These are phyloP conservation scores for Trypanosoma theileri DNA, from an alignment of 208 protist species.

Conservation along the genomic window DNA sequence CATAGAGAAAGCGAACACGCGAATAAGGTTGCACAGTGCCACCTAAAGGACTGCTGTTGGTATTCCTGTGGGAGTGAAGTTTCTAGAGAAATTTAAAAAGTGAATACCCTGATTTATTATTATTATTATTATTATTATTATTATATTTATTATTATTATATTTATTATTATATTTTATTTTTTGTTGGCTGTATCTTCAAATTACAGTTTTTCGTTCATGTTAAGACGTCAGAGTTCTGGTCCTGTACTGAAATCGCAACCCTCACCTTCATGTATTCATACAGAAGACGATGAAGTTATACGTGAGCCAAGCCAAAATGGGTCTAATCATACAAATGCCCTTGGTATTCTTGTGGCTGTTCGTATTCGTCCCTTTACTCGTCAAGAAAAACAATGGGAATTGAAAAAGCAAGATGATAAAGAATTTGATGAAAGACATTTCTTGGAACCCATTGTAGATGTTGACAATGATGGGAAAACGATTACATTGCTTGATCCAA, in stretches of 20 bases:
- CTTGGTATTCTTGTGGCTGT: conserved; percentile 52
- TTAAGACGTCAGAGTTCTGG: not conserved
- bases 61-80: too few relatives aligned
- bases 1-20: too few relatives aligned
- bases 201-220: not conserved
- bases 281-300: not conserved
- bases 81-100: too few relatives aligned
- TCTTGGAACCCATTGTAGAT: conserved; percentile 45
- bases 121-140: too few relatives aligned
- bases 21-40: too few relatives aligned
- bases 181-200: too few relatives aligned
- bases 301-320: not conserved
- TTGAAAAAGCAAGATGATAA: conserved; percentile 1
- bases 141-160: too few relatives aligned
- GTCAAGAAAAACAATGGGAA: conserved; percentile 37
- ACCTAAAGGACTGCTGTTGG: too few relatives aligned
- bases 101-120: too few relatives aligned
- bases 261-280: not conserved
- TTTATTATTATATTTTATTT: too few relatives aligned
- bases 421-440: conserved; percentile 7
- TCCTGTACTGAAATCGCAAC: not conserved
- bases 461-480: conserved; percentile 53
- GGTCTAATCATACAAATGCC: conserved; percentile 1
- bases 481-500: conserved; percentile 43
- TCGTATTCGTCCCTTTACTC: conserved; percentile 60